Evolutionary conservation across 306 rosid species (phyloP), one percentile per base, ranked within the genome.

Genomic region (Glycine soja): DNA sequence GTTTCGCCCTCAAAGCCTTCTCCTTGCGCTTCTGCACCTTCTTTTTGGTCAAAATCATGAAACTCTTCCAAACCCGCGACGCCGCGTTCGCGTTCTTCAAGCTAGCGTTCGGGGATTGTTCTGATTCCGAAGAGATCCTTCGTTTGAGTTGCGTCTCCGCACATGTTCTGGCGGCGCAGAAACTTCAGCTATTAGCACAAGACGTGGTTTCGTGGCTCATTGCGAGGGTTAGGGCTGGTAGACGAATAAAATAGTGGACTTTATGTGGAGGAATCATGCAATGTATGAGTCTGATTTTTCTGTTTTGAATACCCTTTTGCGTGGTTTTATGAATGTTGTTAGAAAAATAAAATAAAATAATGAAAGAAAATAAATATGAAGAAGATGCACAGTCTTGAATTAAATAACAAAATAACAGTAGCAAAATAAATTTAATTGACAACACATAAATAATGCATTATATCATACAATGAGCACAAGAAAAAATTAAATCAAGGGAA

Each of bases 1-100:
- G 74, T 24, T 82, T 84, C 53, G 24, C 75, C 5, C 83, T 95
- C 81, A 88, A 76, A 83, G 80, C 30, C 0, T 86, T 95, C 81
- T 89, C 90, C n/a, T 70, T 74, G 6, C 45, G 72, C 0, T 91
- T 91, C 70, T 88, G 89, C 58, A 97, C 94, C 1, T 78, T 80
- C 73, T 73, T 83, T 14, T 87, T 93, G 0, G 97, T 83, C 1
- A 79, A 84, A 70, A 74, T 86, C 11, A 83, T 91, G 85, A 83
- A 85, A 57, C 63, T 90, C 13, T 78, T 88, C 0, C 85, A 52
- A 3, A 63, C 76, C 19, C 81, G 90, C 24, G 88, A 86, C 68
- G 81, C 89, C 19, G 94, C 93, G 12, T 87, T 86, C 77, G 91
- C 94, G 30, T 93, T 93, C 88, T 93, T 93, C 66, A 91, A 91